Base-by-base conservation (phyloP, 768 basidiomycete species). In the Udeniomyces megalosporus region DNA sequence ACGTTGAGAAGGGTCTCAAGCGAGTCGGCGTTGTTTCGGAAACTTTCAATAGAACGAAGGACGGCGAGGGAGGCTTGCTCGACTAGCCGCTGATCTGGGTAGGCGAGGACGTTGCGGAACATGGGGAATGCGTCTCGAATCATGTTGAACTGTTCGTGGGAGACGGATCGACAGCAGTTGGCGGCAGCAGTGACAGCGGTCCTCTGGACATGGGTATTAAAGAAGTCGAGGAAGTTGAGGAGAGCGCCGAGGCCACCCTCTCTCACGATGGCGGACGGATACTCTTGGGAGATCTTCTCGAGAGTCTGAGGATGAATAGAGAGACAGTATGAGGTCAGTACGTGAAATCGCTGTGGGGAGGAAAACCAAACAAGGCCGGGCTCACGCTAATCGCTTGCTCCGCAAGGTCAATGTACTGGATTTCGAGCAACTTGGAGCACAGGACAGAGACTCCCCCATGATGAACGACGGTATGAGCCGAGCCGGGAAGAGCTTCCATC, bases 201-300 rank as follows among this genome's bases (percentile, higher is more conserved):
- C 54, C 95, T 81, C 72, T 99, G 95, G 14, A 96, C 92, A 32
- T 91, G 88, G 69, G 92, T 96, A 17, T 89, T 91, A 76, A 97
- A 97, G 77, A 99, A 99, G 75, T 97, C 93, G 68, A 99, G 83
- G 74, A 88, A 96, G 72, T 88, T 90, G 69, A 97, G 81, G 44
- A 97, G 77, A 29, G 93, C 92, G 11, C 86, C 82, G 22, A 99
- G 79, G 29, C 95, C 95, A 56, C 90, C 90, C 76, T 96, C 95
- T 60, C 90, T 84, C 26, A 95, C 91, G 68, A 99, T 95, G 17
- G 91, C 83, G 67, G 86, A 85, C 0, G 95, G 92, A 67, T 91
- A 92, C 74, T 97, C 95, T 71, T 93, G 90, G 3, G 93, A 93
- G 38, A 99, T 92, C 76, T 99, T 99, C 76, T 96, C 89, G 77